Evolutionary conservation across 495 filamentous ascomycete genomes (phyloP), one percentile per base, ranked within the genome.

Genomic region (Aspergillus bridgeri): DNA sequence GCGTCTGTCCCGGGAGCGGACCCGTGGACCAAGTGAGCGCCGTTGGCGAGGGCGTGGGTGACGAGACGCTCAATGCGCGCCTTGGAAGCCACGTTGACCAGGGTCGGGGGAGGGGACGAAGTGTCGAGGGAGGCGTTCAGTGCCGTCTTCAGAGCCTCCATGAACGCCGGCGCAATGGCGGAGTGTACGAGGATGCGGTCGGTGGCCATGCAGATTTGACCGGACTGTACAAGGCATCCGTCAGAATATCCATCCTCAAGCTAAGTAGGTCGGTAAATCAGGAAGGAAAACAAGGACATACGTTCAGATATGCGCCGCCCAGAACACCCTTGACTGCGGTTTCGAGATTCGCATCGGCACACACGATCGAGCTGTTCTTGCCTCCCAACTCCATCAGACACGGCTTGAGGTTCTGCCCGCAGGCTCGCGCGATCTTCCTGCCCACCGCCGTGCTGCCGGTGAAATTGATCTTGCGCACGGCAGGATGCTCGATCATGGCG

Each of bases 201-300:
- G 0, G 91, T 95, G 3, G 85, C 79, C 91, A 97, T 92, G 75
- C 92, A 96, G 46, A 93, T 86, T 73, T 97, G 92, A 7, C 92
- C 92, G 42, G 82, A 76, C 71, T 84, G 64, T 17, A 53, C 6
- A 8, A 15, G 21, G 46, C 29, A 54, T 47, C 15, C 45, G 13
- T 15, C 9, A 9, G 33, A 15, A 38, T 15, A 13, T 11, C 45
- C 1, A 20, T 3, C n/a, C 6, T 20, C 15, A 46, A 19, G n/a
- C 44, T n/a, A 54, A 42, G n/a, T 13, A 13, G 42, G 45, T 9
- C n/a, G 19, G 17, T 15, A n/a, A 38, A 25, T 11, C 21, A 54
- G 43, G 43, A 53, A n/a, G 20, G n/a, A 48, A 33, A 3, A 33
- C n/a, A 51, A 48, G 20, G 42, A 67, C 71, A 56, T 72, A 80